phyloP scores from a whole-genome alignment of 768 basidiomycete genomes.

The Auricularia sp. region DNA sequence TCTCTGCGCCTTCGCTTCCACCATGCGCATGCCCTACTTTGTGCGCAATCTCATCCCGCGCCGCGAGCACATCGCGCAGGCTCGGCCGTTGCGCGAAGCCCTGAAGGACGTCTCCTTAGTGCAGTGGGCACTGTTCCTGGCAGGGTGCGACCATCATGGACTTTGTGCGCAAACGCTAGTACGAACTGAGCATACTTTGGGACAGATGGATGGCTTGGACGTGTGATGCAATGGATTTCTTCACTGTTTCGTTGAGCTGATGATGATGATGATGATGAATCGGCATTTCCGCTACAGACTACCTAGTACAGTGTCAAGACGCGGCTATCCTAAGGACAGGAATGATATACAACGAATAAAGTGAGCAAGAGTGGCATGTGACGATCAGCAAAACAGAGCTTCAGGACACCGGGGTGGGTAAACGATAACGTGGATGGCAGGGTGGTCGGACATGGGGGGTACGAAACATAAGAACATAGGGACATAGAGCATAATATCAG shows the following conservation, averaged over 20 bases:
- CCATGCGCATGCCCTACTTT: neutral
- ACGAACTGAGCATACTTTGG: conserved; percentile 14
- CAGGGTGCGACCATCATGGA: conserved; percentile 23
- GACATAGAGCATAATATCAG: too few relatives aligned
- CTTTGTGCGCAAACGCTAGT: conserved; percentile 4
- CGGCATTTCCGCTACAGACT: too few relatives aligned
- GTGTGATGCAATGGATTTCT: conserved; percentile 81
- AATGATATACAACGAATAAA: too few relatives aligned
- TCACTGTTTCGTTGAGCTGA: conserved; percentile 40
- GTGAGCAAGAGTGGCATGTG: too few relatives aligned
- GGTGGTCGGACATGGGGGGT: too few relatives aligned
- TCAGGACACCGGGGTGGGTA: too few relatives aligned
- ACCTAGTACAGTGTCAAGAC: too few relatives aligned
- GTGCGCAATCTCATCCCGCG: conserved; percentile 36
- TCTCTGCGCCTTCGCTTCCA: neutral
- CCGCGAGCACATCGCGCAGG: conserved; percentile 30
- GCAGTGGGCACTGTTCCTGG: conserved; percentile 51
- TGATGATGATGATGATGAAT: too few relatives aligned
- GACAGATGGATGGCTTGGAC: conserved; percentile 77
- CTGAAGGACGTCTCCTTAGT: conserved; percentile 36
- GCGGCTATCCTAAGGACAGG: too few relatives aligned
- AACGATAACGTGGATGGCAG: too few relatives aligned
- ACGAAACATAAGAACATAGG: too few relatives aligned
- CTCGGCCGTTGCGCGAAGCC: conserved; percentile 35
- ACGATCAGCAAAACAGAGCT: too few relatives aligned